These are phyloP conservation scores for Aechmea fasciata DNA, from an alignment of 176 grass and related monocot species.

Conservation along the genomic window DNA sequence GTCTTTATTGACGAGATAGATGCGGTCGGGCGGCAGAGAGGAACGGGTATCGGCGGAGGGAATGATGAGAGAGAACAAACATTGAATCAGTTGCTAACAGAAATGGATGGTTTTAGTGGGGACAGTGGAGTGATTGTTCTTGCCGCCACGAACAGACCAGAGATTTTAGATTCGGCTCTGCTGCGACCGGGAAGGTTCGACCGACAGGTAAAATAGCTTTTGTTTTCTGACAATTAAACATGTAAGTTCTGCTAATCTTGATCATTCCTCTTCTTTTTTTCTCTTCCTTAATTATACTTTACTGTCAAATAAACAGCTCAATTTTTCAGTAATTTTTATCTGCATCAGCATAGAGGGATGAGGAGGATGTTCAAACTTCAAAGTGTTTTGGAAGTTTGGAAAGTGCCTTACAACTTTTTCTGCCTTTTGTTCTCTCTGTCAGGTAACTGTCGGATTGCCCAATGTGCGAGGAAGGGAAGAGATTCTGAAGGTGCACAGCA, in stretches of 20 bases:
- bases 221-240: no score
- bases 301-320: no score
- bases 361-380: no score
- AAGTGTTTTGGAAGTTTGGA: neutral
- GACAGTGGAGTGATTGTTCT: conserved; percentile 66
- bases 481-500: conserved; percentile 54
- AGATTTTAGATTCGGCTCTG: conserved; percentile 69
- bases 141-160: conserved; percentile 61
- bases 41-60: conserved; percentile 51
- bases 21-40: conserved; percentile 57
- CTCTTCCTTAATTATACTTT: no score
- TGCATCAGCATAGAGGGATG: no score
- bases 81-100: conserved; percentile 70
- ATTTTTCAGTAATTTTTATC: no score
- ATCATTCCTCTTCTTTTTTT: no score
- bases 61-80: conserved; percentile 88
- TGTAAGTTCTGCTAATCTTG: no score
- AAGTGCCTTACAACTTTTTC: neutral
- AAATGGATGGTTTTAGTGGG: conserved; percentile 68
- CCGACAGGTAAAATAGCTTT: conserved; percentile 19
- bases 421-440: neutral
- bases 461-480: conserved; percentile 75
- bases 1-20: conserved; percentile 84
- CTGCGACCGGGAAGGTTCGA: conserved; percentile 65
- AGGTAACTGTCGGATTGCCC: conserved; percentile 60